Evolutionary conservation across 352 stramenopile genomes (phyloP), one percentile per base, ranked within the genome.

Genomic region (Peronospora farinosa): DNA sequence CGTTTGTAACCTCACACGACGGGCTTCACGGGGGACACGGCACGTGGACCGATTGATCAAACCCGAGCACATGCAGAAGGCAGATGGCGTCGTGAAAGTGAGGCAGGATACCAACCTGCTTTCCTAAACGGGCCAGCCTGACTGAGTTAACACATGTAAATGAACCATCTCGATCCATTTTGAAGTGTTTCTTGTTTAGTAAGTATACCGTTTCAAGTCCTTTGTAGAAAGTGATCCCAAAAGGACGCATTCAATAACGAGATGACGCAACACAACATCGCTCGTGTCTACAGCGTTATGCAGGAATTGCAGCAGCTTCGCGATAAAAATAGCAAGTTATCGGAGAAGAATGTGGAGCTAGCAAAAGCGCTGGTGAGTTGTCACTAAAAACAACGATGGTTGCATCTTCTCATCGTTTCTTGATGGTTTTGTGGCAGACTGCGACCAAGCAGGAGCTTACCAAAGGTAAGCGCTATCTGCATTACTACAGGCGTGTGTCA

Each of bases 291-390:
- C 42, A 57, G 72, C 51, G 60, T 84, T 44, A 75, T 86, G 55
- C 67, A 85, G 40, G 78, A 89, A 56, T 47, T 84, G 41, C 63
- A 82, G 39, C 63, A 68, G 44, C 47, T 89, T 19, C 72, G 76
- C 25, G 62, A 67, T 12, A 66, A 83, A 36, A 63, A 68, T 3
- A 47, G 32, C 11, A 59, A 49, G 38, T 60, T 84, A 7, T 65
- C 70, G 6, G 62, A 78, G 33, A 86, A 73, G 43, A 89, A 89
- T 57, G 57, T 60, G 27, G 60, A 84, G 8, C 53, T 89, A 21
- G 78, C 78, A 2, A 86, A 79, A 61, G 67, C 78, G 36, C 40
- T 89, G 70, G 78, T 83, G 23, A 43, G 63, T 48, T 40, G 37
- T 21, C 21, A 47, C 10, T 33, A 15, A 12, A 21, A 44, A 40